Base-by-base conservation (phyloP, 2,329 filamentous ascomycete species). In the Tolypocladium sp. region DNA sequence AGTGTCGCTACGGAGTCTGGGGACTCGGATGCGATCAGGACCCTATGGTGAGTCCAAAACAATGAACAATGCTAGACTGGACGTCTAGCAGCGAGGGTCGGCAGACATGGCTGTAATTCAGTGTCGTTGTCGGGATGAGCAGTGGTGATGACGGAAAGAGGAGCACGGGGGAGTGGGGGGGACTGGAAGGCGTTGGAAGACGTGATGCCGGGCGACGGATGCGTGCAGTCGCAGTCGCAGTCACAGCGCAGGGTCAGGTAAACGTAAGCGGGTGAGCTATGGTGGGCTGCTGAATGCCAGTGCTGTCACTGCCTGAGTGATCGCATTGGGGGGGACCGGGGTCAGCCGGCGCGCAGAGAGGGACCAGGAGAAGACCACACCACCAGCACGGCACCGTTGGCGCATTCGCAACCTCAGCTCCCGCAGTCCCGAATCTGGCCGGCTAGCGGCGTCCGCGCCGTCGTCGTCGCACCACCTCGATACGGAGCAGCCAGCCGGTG, bases 61-160 rank as follows among this genome's bases (percentile, higher is more conserved):
- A 59, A 46, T 38, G 62, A 62, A 63, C 61, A 65, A 64, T 35
- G 65, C 66, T 60, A 65, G 65, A 64, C 62, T 55, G 54, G 54
- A 60, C 35, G 64, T 65, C 65, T 68, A 68, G 65, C 63, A 65
- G 61, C 57, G 58, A 57, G 58, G 59, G 49, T 42, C 57, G 61
- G 58, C 56, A 58, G 65, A 59, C 66, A 67, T 67, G 56, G 63
- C 59, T 59, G 55, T 61, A 58, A 55, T 55, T 61, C 35, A 22
- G 54, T 46, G 25, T 33, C 25, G 17, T 25, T 42, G 46, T 46
- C 9, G 22, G 22, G 55, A 46, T 22, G 37, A 57, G 40, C 15
- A 41, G 53, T 44, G 57, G 56, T 55, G 57, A 56, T 59, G 63
- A 58, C 49, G 57, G 51, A 56, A 49, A 51, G 57, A 59, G 13